Evolutionary conservation across 352 stramenopile species (phyloP).

Genomic region (Pythium brachiatum): DNA sequence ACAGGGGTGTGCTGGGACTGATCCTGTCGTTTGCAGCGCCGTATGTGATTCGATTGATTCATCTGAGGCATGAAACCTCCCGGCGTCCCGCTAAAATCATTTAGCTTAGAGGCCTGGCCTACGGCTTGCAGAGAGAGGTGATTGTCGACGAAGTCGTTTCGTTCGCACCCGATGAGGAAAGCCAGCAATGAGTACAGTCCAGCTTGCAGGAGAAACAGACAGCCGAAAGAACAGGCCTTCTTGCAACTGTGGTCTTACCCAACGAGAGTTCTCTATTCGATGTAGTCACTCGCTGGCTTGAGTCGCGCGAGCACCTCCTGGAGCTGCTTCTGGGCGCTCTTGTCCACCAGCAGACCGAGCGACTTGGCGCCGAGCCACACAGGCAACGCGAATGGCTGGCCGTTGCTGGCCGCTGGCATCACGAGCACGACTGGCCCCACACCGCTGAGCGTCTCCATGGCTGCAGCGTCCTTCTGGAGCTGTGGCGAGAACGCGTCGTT

Average conservation of each 20-base stretch:
- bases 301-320: constrained; percentile 18
- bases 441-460: constrained; percentile 35
- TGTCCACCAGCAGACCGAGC: constrained; percentile 53
- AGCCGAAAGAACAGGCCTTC: no score
- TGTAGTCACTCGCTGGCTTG: background rate
- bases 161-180: no score
- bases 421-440: constrained; percentile 48
- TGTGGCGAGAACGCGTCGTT: constrained; percentile 33
- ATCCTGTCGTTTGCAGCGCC: no score
- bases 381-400: constrained; percentile 33
- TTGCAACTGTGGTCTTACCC: no score
- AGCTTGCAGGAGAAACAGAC: no score
- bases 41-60: no score
- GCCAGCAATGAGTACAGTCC: no score
- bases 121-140: no score
- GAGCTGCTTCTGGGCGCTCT: constrained; percentile 45
- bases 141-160: no score
- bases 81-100: background rate
- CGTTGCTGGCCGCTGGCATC: constrained; percentile 3
- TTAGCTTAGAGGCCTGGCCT: no score
- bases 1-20: no score
- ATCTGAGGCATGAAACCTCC: background rate
- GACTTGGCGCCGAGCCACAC: constrained; percentile 60
- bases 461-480: constrained; percentile 31
- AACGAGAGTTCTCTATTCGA: no score